Conservation (phyloP, 2,329 filamentous ascomycete genomes). For the Trichoderma sp. region DNA sequence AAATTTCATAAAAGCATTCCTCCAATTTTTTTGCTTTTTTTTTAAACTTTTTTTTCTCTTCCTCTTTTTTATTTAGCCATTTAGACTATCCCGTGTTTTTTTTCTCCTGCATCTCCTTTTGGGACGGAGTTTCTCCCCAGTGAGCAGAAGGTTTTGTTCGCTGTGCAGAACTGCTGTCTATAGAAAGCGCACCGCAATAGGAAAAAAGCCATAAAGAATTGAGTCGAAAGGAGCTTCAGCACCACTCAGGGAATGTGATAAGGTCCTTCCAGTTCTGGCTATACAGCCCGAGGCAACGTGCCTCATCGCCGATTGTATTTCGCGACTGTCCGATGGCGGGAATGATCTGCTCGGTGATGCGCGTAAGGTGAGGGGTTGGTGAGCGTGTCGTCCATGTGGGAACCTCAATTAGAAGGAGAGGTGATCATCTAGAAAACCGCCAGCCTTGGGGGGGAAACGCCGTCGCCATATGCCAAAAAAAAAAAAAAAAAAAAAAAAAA, state of each 20-base stretch:
- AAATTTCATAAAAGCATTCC: constrained; percentile 3
- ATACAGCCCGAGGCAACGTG: neutral
- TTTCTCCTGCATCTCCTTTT: neutral
- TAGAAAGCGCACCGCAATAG: constrained; percentile 7
- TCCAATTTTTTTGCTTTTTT: neutral
- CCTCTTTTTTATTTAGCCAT: neutral
- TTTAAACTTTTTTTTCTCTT: neutral
- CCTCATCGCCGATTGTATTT: neutral
- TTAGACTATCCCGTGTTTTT: neutral
- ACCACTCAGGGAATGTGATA: neutral
- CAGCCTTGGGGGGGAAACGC: constrained; percentile 2
- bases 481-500: neutral
- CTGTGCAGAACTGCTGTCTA: constrained; percentile 9
- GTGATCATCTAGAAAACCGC: neutral
- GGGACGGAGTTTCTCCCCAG: neutral
- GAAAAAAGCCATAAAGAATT: neutral
- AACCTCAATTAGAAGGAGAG: neutral
- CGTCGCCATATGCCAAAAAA: constrained; percentile 16
- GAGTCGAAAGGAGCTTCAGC: neutral
- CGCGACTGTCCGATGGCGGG: constrained; percentile 1
- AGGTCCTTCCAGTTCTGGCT: constrained; percentile 14
- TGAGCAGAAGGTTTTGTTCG: neutral
- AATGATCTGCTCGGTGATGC: constrained; percentile 18
- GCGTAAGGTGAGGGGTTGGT: constrained; percentile 1
- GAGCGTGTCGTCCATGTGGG: constrained; percentile 12